A percentile compares a stretch with the other conserved stretches of the same genome.
Evolutionary conservation across 805 yeast genomes (phyloP).

Genomic region (Metschnikowia bowlesiae): DNA sequence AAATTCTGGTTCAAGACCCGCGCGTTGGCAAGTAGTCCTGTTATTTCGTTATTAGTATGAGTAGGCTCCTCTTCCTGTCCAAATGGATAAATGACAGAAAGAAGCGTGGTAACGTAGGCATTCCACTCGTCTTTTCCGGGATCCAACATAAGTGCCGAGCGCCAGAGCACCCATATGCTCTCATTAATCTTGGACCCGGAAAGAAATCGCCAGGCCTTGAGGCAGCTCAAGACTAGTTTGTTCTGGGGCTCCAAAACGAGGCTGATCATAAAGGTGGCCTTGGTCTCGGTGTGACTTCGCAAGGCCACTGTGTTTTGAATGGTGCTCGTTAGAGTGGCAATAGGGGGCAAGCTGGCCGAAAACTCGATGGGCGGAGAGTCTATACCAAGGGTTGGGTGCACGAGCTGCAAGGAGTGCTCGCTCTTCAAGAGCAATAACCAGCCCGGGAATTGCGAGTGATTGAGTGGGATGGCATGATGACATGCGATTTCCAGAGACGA

Average conservation of each 20-base stretch:
- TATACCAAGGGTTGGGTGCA: conserved; percentile 56
- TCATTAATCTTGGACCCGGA: conserved; percentile 57
- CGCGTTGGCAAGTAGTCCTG: conserved; percentile 30
- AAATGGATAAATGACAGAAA: conserved; percentile 49
- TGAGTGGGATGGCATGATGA: conserved; percentile 32
- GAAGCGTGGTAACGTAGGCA: conserved; percentile 48
- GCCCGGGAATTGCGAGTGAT: conserved; percentile 36
- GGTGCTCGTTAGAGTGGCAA: conserved; percentile 25
- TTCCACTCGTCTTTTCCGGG: conserved; percentile 53
- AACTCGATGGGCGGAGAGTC: conserved; percentile 28
- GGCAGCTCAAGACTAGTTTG: conserved; percentile 39
- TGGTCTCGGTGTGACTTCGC: conserved; percentile 15
- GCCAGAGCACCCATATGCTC: conserved; percentile 61
- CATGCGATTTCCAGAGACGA: conserved; percentile 9
- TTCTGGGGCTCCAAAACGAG: conserved; percentile 44
- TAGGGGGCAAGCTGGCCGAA: conserved; percentile 16
- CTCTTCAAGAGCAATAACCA: conserved; percentile 41
- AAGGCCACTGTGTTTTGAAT: conserved; percentile 27
- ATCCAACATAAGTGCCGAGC: conserved; percentile 46
- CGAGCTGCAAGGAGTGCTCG: conserved; percentile 33
- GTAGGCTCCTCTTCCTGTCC: conserved; percentile 16
- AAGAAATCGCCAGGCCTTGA: conserved; percentile 48
- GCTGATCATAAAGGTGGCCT: conserved; percentile 23
- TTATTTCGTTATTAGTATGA: conserved; percentile 23
- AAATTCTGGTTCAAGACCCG: conserved; percentile 22